These are phyloP conservation scores for Rhizopus delemar DNA, from an alignment of 371 early-diverging fungal species.

Conservation along the genomic window DNA sequence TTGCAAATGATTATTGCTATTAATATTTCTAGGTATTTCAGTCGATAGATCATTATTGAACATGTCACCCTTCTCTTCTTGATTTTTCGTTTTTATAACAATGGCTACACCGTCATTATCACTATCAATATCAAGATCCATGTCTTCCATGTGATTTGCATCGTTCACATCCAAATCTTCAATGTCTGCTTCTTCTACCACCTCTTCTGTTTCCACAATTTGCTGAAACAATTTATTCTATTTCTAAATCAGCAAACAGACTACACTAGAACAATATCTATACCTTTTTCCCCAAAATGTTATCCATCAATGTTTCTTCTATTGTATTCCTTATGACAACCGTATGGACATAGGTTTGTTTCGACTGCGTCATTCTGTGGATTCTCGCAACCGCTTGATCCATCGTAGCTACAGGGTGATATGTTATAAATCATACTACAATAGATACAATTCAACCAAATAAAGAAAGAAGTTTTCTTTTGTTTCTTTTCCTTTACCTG, in stretches of 20 bases:
- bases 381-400: constrained; percentile 51
- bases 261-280: not conserved
- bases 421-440: not conserved
- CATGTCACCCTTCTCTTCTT: too few relatives aligned
- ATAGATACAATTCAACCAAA: not conserved
- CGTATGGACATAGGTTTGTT: constrained; percentile 44
- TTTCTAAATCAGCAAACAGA: too few relatives aligned
- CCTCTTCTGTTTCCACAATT: constrained; percentile 6
- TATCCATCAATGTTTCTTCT: constrained; percentile 46
- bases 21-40: too few relatives aligned
- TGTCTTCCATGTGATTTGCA: too few relatives aligned
- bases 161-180: too few relatives aligned
- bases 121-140: too few relatives aligned
- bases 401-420: constrained; percentile 37
- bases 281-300: constrained; percentile 42
- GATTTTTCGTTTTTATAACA: too few relatives aligned
- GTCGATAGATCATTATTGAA: too few relatives aligned
- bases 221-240: constrained; percentile 11
- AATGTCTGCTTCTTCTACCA: not conserved
- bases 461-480: not conserved
- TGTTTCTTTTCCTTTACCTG: constrained; percentile 26
- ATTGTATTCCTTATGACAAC: constrained; percentile 46
- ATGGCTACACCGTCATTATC: too few relatives aligned
- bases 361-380: constrained; percentile 47
- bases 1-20: too few relatives aligned